Base-by-base conservation (phyloP, 2,329 filamentous ascomycete genomes). In the Cyphellophora europaea region DNA sequence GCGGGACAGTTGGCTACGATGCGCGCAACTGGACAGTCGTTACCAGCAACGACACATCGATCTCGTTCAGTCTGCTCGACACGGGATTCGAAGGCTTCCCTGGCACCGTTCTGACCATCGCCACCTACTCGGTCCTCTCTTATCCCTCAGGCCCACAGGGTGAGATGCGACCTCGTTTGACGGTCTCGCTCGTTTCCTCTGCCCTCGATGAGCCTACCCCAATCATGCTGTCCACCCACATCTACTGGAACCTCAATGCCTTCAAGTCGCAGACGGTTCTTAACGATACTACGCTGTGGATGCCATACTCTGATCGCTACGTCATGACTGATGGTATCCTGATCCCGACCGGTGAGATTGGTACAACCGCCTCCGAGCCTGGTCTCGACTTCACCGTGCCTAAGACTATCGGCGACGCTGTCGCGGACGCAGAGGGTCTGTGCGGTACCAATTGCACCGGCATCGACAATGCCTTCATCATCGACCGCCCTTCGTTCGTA, bases 371-470 rank as follows among this genome's bases (percentile, higher is more conserved):
- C 49, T 80, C 87, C 57, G 85, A 88, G 17, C 56, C 50, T 28
- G 52, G 54, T 8, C 46, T 65, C 25, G 59, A 68, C 63, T 94
- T 87, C 79, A 83, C 77, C 32, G 59, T 70, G 16, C 81, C 85
- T 6, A 93, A 93, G 66, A 72, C 84, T 49, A 66, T 95, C 32
- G 86, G 87, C 17, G 66, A 76, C 21, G 78, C 83, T 47, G 69
- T 85, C 34, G 60, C 66, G 14, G 67, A 75, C 33, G 63, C 88
- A 2, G 45, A 69, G 6, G 77, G 75, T 27, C 84, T 89, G 61
- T 95, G 89, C 54, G 88, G 87, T 11, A 71, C 68, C 44, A 76
- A 75, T 57, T 96, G 89, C 66, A 81, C 74, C 0, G 89, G 89
- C 17, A 93, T 93, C 57, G 87, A 89, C 69, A 67, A 65, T 40